Evolutionary conservation across 768 basidiomycete species (phyloP).

Genomic region (Pluteus cervinus): DNA sequence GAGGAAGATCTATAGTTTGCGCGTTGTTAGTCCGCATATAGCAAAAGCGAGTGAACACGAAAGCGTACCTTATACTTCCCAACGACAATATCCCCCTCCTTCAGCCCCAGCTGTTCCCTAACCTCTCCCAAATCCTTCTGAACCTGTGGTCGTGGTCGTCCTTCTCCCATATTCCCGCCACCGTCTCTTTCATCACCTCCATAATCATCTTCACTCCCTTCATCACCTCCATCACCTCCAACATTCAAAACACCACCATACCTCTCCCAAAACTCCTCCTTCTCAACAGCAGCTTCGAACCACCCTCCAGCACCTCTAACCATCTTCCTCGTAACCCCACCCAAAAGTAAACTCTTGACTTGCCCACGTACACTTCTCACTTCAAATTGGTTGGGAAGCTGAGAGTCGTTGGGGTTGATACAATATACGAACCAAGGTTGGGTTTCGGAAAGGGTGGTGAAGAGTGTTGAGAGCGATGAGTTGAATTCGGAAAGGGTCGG

Average conservation of each 20-base stretch:
- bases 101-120: conserved; percentile 49
- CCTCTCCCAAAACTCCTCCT: conserved; percentile 79
- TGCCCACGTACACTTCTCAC: conserved; percentile 89
- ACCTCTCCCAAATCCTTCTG: too few species aligned
- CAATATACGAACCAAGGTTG: conserved; percentile 92
- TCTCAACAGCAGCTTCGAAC: conserved; percentile 82
- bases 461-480: conserved; percentile 75
- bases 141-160: too few species aligned
- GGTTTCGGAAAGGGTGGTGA: conserved; percentile 84
- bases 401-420: conserved; percentile 92
- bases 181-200: conserved; percentile 55
- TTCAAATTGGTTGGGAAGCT: conserved; percentile 91
- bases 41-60: background rate
- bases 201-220: conserved; percentile 56
- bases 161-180: too few species aligned
- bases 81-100: conserved; percentile 70
- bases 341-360: conserved; percentile 76
- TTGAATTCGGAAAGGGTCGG: too few species aligned
- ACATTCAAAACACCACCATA: conserved; percentile 62
- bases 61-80: conserved; percentile 75
- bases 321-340: conserved; percentile 74
- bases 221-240: conserved; percentile 45
- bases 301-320: conserved; percentile 57
- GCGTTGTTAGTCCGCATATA: conserved; percentile 2
- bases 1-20: conserved; percentile 67